A percentile compares a stretch with the other conserved stretches of the same genome.
These are phyloP conservation scores for Scenedesmus sp. DNA, from an alignment of 163 green algal species.

Conservation along the genomic window DNA sequence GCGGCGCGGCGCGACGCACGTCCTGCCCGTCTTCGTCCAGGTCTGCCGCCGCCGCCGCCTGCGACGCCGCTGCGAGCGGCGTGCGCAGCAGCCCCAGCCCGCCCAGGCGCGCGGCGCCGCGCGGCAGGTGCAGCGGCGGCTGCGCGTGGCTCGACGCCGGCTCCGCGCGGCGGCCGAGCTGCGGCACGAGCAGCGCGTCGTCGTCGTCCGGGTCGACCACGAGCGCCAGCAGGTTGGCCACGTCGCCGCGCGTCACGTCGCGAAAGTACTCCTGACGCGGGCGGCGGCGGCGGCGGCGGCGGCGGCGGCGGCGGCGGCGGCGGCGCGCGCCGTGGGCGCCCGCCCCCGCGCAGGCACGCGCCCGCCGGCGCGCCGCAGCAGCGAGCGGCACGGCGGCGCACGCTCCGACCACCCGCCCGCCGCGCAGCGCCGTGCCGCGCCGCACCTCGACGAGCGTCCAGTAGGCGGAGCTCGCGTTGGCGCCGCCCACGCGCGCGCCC, in stretches of 20 bases:
- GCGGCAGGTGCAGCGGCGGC: constrained; percentile 6
- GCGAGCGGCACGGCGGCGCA: background rate
- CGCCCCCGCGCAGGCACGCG: no score
- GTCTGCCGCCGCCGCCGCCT: background rate
- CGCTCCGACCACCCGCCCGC: background rate
- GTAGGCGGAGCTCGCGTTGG: constrained; percentile 46
- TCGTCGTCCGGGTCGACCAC: constrained; percentile 58
- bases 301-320: background rate
- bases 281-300: background rate
- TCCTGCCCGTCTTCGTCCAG: constrained; percentile 23
- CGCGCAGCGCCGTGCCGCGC: no score
- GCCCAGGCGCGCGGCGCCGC: background rate
- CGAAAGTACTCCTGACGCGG: constrained; percentile 78
- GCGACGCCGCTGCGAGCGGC: constrained; percentile 2
- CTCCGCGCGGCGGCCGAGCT: constrained; percentile 43
- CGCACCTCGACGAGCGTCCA: constrained; percentile 52
- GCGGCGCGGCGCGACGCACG: background rate
- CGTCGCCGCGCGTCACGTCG: constrained; percentile 72
- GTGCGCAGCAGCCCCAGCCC: background rate
- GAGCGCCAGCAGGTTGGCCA: constrained; percentile 59
- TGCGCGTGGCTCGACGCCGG: background rate
- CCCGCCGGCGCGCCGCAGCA: no score
- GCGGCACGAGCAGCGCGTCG: constrained; percentile 60
- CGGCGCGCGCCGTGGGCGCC: no score
- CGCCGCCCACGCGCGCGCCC: constrained; percentile 43